These are phyloP conservation scores for Melastoma candidum DNA, from an alignment of 441 rosid genomes.

Conservation along the genomic window DNA sequence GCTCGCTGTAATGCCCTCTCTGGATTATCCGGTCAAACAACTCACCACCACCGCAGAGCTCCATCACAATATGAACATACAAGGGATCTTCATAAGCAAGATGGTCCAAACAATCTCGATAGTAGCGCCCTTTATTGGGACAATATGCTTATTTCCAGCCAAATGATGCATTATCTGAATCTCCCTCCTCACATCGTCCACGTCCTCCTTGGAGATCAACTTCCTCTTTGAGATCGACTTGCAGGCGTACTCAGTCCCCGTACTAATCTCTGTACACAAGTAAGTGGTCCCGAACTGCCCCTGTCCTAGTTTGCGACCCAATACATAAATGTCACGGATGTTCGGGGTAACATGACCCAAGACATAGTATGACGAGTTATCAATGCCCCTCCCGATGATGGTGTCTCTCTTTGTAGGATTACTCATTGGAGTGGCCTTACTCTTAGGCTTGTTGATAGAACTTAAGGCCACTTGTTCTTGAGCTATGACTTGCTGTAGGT, in stretches of 20 bases:
- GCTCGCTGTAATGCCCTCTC: constrained; percentile 20
- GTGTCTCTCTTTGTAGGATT: constrained; percentile 10
- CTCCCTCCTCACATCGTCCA: constrained; percentile 20
- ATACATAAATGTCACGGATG: constrained; percentile 11
- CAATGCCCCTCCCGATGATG: constrained; percentile 12
- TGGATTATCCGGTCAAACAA: constrained; percentile 19
- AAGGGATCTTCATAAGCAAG: constrained; percentile 16
- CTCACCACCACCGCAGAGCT: constrained; percentile 19
- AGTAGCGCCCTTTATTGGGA: constrained; percentile 11
- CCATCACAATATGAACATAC: constrained; percentile 19
- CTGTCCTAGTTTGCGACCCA: constrained; percentile 19
- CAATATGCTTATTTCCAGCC: constrained; percentile 18
- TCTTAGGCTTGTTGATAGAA: constrained; percentile 3
- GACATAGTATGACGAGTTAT: constrained; percentile 15
- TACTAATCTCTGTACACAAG: constrained; percentile 14
- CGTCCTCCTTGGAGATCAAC: constrained; percentile 19
- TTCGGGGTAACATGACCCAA: constrained; percentile 17
- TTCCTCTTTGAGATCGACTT: constrained; percentile 21
- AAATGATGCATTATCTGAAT: constrained; percentile 22
- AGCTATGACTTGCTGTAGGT: constrained; percentile 7
- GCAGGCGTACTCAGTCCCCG: constrained; percentile 13
- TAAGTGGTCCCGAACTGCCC: constrained; percentile 20
- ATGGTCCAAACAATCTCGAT: too few species aligned
- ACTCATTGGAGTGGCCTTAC: not conserved
- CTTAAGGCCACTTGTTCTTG: constrained; percentile 5